Percentiles rank a stretch among this genome's conserved stretches.
phyloP scores from a whole-genome alignment of 345 rosid genomes.

The Salix viminalis region DNA sequence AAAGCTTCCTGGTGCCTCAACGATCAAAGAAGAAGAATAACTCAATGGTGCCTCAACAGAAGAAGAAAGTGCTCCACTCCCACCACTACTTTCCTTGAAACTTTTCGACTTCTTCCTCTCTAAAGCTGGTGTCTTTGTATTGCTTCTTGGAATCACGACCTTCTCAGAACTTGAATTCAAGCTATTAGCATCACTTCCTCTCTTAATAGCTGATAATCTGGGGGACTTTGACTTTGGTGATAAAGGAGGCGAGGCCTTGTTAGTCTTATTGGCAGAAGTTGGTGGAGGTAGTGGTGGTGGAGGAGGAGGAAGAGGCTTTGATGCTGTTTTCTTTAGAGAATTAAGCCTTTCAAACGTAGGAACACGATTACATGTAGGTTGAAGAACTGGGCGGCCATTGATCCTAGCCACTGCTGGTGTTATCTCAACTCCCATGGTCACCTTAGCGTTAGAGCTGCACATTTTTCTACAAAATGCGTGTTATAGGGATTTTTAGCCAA shows the following conservation, averaged over 20 bases:
- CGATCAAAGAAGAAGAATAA: constrained; percentile 23
- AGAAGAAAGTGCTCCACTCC: not conserved
- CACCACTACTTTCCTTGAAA: constrained; percentile 31
- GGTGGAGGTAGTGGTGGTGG: constrained; percentile 16
- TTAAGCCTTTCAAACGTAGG: constrained; percentile 27
- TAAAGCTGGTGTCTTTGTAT: constrained; percentile 4
- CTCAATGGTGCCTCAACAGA: constrained; percentile 15
- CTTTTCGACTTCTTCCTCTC: constrained; percentile 57
- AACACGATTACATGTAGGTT: constrained; percentile 49
- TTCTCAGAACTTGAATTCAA: constrained; percentile 39
- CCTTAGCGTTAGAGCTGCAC: constrained; percentile 44
- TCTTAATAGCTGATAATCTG: constrained; percentile 27
- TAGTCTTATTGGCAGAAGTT: constrained; percentile 1
- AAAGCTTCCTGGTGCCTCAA: constrained; percentile 55
- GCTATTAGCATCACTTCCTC: constrained; percentile 30
- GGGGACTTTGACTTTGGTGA: constrained; percentile 41
- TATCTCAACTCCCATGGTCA: constrained; percentile 26
- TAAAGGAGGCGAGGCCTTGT: constrained; percentile 18
- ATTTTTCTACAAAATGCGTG: constrained; percentile 10
- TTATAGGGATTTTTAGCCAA: not conserved
- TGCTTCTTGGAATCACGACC: constrained; percentile 14
- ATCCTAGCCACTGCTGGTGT: constrained; percentile 30
- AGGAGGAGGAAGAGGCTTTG: constrained; percentile 22
- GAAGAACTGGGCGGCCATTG: constrained; percentile 62
- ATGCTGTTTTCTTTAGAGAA: constrained; percentile 25